Conservation (phyloP, 1,284 basidiomycete genomes). For the Jaminaea rosea region DNA sequence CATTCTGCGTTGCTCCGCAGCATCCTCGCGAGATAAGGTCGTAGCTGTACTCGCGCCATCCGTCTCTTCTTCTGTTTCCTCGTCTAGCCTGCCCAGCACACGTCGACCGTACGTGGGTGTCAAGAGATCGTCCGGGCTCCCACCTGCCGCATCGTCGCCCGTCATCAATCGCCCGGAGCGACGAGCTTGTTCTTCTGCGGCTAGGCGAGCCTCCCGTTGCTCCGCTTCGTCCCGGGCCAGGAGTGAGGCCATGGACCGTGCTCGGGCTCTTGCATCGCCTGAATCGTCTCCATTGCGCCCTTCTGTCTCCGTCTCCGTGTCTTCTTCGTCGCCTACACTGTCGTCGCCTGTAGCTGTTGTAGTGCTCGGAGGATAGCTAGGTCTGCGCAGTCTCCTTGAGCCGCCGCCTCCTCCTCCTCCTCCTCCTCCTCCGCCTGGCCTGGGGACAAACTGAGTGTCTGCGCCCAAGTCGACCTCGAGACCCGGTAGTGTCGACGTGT, state of each 20-base stretch:
- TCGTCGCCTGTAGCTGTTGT: background rate
- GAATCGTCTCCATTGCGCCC: background rate
- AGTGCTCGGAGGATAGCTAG: background rate
- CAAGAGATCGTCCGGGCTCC: conserved; percentile 7
- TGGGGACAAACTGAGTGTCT: conserved; percentile 53
- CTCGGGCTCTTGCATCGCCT: conserved; percentile 7
- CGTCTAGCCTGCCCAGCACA: conserved; percentile 31
- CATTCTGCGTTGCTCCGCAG: conserved; percentile 1
- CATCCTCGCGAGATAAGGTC: background rate
- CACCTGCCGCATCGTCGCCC: conserved; percentile 13
- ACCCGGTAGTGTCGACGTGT: conserved; percentile 59
- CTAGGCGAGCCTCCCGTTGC: conserved; percentile 16
- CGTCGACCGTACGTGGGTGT: conserved; percentile 18
- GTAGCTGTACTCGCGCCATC: conserved; percentile 14
- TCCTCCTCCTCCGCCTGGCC: background rate
- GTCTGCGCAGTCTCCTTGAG: background rate
- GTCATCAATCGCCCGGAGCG: conserved; percentile 25
- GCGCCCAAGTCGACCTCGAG: conserved; percentile 76
- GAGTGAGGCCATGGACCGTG: conserved; percentile 21
- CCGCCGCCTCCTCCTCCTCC: background rate
- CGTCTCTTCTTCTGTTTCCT: conserved; percentile 41
- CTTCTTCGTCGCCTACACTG: background rate
- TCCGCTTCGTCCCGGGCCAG: conserved; percentile 20
- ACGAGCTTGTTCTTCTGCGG: conserved; percentile 20
- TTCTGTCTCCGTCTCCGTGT: conserved; percentile 10